Base-by-base conservation (phyloP, 768 basidiomycete genomes). In the Thelephora ganbajun region DNA sequence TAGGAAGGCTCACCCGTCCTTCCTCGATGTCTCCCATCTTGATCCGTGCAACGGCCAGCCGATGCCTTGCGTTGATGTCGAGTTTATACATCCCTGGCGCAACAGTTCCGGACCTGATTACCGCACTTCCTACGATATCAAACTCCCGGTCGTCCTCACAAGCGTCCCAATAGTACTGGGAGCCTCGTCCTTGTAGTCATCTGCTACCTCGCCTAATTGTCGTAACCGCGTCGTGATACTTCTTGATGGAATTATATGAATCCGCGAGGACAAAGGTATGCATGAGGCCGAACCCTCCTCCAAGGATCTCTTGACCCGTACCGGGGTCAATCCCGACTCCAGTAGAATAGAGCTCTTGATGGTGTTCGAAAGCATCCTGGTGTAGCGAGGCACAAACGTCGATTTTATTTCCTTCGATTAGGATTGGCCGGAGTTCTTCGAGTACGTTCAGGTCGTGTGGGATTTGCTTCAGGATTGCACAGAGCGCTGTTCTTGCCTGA, bases 141-240 rank as follows among this genome's bases (percentile, higher is more conserved):
- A 76, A 99, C 63, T 99, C 94, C 44, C 92, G 69, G 58, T 99
- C 94, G 59, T 99, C 93, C 26, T 74, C 74, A 47, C 79, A 75
- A 18, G 72, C 60, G 53, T 91, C 86, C 91, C 92, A 97, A 49
- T 81, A 79, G 47, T 68, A 70, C 58, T 84, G 81, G 42, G 74
- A 67, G 30, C 64, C 66, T 30, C 94, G 68, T 0, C 89, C 88
- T 60, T 97, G 89, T n/a, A 97, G 62, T 94, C 94, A 98, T 47
- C 94, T 67, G 45, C 76, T 82, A 1, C 92, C 93, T 45, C 68
- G 69, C 43, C 83, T 72, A 45, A 94, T 79, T 1, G 77, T 73
- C 11, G 74, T 69, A 13, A 90, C 66, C 0, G 84, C 85, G 36
- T 72, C 68, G 33, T 79, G 78, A 55, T 83, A 70, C 50, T 86